Evolutionary conservation across 768 basidiomycete species (phyloP), one percentile per base, ranked within the genome.

Genomic region (Chalciporus chontae): DNA sequence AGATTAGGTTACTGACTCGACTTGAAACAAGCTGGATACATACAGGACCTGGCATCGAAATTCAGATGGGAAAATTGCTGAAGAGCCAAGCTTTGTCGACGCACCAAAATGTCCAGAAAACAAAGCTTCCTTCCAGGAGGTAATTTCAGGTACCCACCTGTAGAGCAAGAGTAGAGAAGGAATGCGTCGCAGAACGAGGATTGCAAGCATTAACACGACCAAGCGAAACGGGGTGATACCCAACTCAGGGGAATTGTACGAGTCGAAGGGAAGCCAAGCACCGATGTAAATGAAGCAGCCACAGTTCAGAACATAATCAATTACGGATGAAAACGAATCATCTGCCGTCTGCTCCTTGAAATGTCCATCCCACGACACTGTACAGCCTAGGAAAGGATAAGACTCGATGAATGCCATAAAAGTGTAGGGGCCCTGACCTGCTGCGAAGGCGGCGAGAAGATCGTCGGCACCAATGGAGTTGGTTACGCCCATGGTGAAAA

Each of bases 61-160:
- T 0, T 6, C 62, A n/a, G 38, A 58, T 45, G 11, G n/a, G 29
- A 19, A 6, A 23, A 29, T 31, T 44, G 7, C 39, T 32, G n/a
- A 49, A 21, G 2, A 45, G 23, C 0, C 19, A 19, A 36, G 32
- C 8, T 7, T n/a, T 2, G 63, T 69, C 34, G 18, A 29, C 62
- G 13, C 59, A 81, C 86, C 94, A 64, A 95, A 97, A 73, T 96
- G 94, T 3, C 95, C 95, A 4, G 79, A 82, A 64, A 98, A 96
- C 4, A 93, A 55, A 0, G 95, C 94, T 69, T 97, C 92, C 40
- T 79, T 76, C 84, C 92, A 89, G 17, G 79, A 83, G 34, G 69
- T 66, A 56, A 97, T 89, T 66, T 97, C 94, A 0, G 94, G 95
- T 11, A 96, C 80, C 77, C 83, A 90, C 51, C 71, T 79, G 59